Evolutionary conservation across 139 green algal genomes (phyloP), one percentile per base, ranked within the genome.

Genomic region (Volvox africanus): DNA sequence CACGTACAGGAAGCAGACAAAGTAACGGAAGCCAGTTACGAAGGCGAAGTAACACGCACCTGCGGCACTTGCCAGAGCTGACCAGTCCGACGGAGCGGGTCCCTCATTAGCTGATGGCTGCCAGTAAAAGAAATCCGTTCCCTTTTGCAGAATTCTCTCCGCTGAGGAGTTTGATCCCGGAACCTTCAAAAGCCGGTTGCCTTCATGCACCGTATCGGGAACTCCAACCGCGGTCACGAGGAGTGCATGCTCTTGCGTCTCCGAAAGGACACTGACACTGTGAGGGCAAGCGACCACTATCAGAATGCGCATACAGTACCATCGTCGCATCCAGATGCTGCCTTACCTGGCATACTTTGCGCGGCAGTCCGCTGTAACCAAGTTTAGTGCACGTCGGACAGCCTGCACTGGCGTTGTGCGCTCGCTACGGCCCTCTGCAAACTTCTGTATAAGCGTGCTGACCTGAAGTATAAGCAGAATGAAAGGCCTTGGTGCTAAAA

Each of bases 351-450:
- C 92, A 76, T 94, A 96, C 13, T 82, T 91, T 0, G 92, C 94
- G 11, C 93, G 65, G 61, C 91, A 94, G 67, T 96, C 94, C 14
- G 92, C 73, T 0, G 92, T 92, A 1, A 95, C 86, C 24, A 96
- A 80, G 82, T 95, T 90, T 61, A 96, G 61, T 6, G 92, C 91
- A n/a, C 92, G 91, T 0, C 92, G 89, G 30, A 96, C 84, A 0
- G 92, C 89, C 83, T 96, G 94, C 22, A 95, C 88, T 0, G 94
- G 91, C 12, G 94, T 94, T n/a, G 92, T 92, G 16, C 90, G 78
- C 83, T 96, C 94, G 65, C 61, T 94, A 20, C 88, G 85, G 11
- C 89, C 94, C 61, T 96, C 94, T 6, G 92, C 91, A 92, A 96
- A 95, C 12, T 83, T 92, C 33, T 95, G 91, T 36, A 96, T 95